These are phyloP conservation scores for Aspergillus hiratsukae DNA, from an alignment of 2,329 filamentous ascomycete species.

Conservation along the genomic window DNA sequence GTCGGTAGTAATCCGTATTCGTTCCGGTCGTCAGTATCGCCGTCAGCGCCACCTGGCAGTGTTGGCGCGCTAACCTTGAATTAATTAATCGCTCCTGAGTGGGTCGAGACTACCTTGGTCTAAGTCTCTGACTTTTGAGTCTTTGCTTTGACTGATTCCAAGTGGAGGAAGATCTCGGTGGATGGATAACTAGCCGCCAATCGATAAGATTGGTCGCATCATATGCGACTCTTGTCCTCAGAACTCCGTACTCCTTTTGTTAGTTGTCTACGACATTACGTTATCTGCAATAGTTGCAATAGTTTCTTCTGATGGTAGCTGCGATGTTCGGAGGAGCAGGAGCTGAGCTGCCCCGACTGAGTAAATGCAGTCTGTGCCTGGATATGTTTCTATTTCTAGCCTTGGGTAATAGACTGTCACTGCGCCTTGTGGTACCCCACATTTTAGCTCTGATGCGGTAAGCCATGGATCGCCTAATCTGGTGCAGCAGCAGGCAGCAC, in stretches of 20 bases:
- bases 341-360: not conserved
- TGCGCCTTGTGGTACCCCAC: not conserved
- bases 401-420: not conserved
- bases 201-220: not conserved
- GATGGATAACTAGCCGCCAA: not conserved
- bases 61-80: constrained; percentile 3
- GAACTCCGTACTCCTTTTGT: too few relatives aligned
- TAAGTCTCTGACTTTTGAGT: not conserved
- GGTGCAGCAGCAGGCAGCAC: not conserved
- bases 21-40: not conserved
- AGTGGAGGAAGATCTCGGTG: not conserved
- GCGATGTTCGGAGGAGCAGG: not conserved
- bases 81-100: not conserved
- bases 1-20: not conserved
- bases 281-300: not conserved
- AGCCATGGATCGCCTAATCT: not conserved
- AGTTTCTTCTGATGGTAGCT: not conserved
- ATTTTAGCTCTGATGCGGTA: not conserved
- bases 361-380: not conserved
- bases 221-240: too few relatives aligned
- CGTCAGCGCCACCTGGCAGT: not conserved
- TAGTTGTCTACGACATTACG: not conserved
- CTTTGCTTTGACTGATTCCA: not conserved
- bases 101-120: not conserved
- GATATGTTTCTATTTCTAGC: not conserved